phyloP scores from a whole-genome alignment of 495 filamentous ascomycete species.

The Cladorrhinum samala region DNA sequence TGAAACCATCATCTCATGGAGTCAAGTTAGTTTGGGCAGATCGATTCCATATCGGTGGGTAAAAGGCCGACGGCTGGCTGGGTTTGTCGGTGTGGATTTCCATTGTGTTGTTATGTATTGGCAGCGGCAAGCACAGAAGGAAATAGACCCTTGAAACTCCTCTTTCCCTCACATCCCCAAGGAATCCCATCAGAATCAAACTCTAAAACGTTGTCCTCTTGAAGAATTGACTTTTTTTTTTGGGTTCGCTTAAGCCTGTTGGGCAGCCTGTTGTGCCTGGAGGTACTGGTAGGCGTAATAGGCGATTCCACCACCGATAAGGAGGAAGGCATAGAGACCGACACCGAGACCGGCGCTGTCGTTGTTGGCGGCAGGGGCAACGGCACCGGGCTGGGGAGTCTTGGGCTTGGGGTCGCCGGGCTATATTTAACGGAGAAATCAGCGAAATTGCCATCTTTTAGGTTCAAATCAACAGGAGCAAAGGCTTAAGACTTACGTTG shows the following conservation, averaged over 20 bases:
- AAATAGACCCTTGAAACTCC: not conserved
- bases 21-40: too few species aligned
- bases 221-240: not conserved
- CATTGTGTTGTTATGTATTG: not conserved
- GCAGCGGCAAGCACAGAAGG: not conserved
- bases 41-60: too few species aligned
- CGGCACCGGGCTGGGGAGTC: slow-evolving; percentile 36
- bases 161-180: not conserved
- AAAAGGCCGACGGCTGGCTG: not conserved
- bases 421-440: slow-evolving; percentile 40
- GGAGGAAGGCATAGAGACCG: slow-evolving; percentile 74
- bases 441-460: not conserved
- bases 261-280: slow-evolving; percentile 51
- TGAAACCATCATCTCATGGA: not conserved
- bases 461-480: not conserved
- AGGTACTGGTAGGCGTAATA: slow-evolving; percentile 87
- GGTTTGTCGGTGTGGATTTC: not conserved
- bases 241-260: slow-evolving; percentile 19
- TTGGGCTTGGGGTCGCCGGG: slow-evolving; percentile 78
- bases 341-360: slow-evolving; percentile 58
- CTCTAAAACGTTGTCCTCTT: not conserved
- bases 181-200: not conserved
- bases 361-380: slow-evolving; percentile 46
- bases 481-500: slow-evolving; percentile 55
- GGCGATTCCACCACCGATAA: slow-evolving; percentile 70